Evolutionary conservation across 1,284 basidiomycete species (phyloP).

Genomic region (Mycena citricolor): DNA sequence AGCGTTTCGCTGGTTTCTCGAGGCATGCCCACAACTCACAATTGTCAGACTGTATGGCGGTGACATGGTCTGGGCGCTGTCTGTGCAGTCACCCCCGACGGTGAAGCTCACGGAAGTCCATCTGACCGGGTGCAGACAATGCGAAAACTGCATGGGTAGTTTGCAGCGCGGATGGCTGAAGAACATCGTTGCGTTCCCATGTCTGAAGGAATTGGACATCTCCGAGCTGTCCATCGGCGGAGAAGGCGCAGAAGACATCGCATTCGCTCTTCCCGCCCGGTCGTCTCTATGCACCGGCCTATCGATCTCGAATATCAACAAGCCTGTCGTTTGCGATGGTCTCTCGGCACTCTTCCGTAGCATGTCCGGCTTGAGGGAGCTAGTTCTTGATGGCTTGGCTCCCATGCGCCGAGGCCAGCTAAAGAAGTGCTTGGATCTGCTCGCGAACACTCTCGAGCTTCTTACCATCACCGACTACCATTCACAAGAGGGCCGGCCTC

Average conservation of each 20-base stretch:
- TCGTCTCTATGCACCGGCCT: slow-evolving; percentile 18
- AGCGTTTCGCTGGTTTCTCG: slow-evolving; percentile 18
- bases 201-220: slow-evolving; percentile 16
- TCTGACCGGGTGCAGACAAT: slow-evolving; percentile 5
- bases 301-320: slow-evolving; percentile 8
- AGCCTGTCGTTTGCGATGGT: background rate
- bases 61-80: slow-evolving; percentile 14
- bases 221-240: slow-evolving; percentile 1
- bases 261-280: background rate
- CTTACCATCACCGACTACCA: slow-evolving; percentile 16
- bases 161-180: slow-evolving; percentile 14
- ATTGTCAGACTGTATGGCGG: slow-evolving; percentile 5
- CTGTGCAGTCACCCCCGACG: slow-evolving; percentile 1
- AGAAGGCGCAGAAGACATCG: slow-evolving; percentile 1
- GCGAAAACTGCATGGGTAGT: background rate
- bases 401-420: slow-evolving; percentile 3
- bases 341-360: slow-evolving; percentile 8
- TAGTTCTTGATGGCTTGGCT: slow-evolving; percentile 14
- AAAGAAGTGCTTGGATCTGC: slow-evolving; percentile 12
- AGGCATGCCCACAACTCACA: slow-evolving; percentile 18
- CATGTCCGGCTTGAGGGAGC: slow-evolving; percentile 17
- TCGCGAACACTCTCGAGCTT: slow-evolving; percentile 10
- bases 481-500: background rate
- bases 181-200: slow-evolving; percentile 17
- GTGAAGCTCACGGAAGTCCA: slow-evolving; percentile 11